A percentile compares a stretch with the other conserved stretches of the same genome.
phyloP scores from a whole-genome alignment of 2,329 filamentous ascomycete species.

The Colletotrichum magnum region DNA sequence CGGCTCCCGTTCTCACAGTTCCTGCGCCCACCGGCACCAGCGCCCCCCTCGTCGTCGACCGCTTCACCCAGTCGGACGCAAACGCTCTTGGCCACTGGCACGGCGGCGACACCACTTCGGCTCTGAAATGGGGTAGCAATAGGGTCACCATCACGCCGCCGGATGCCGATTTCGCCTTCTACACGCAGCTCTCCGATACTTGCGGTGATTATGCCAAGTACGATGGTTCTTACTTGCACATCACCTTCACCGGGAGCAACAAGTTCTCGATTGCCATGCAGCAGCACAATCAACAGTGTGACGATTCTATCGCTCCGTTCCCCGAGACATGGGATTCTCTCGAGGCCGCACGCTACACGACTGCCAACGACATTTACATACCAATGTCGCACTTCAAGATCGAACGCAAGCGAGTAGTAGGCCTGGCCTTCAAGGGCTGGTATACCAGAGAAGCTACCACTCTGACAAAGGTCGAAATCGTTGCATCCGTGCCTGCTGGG shows the following conservation, averaged over 20 bases:
- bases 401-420: conserved; percentile 67
- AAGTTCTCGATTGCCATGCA: conserved; percentile 76
- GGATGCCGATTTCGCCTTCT: conserved; percentile 68
- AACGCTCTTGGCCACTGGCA: conserved; percentile 78
- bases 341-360: conserved; percentile 73
- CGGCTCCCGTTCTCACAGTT: conserved; percentile 61
- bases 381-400: conserved; percentile 77
- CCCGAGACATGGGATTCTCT: conserved; percentile 78
- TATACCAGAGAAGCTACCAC: conserved; percentile 66
- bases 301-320: conserved; percentile 68
- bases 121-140: conserved; percentile 63
- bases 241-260: conserved; percentile 73
- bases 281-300: conserved; percentile 75
- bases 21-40: conserved; percentile 64
- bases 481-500: conserved; percentile 65
- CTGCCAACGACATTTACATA: conserved; percentile 73
- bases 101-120: conserved; percentile 71
- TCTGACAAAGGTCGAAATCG: conserved; percentile 73
- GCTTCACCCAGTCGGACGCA: conserved; percentile 64
- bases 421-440: conserved; percentile 76
- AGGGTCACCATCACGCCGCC: conserved; percentile 61
- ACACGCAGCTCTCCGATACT: conserved; percentile 64
- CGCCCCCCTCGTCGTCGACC: conserved; percentile 70
- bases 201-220: conserved; percentile 68
- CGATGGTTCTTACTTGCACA: conserved; percentile 73